phyloP scores from a whole-genome alignment of 768 basidiomycete species.

The Rubroboletus pulcherrimus region DNA sequence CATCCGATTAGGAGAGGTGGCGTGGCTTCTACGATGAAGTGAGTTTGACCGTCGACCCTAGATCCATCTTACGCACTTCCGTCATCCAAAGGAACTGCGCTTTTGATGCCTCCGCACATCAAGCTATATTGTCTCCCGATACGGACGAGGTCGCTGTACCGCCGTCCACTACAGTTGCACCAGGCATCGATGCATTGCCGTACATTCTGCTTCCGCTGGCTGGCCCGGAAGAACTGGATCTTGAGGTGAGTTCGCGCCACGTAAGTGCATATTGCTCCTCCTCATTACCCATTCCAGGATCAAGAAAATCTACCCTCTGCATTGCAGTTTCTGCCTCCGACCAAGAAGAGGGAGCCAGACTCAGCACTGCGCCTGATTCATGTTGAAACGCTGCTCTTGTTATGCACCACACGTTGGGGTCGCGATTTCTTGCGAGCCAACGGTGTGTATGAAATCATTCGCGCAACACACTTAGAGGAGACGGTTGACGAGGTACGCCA shows the following conservation, averaged over 20 bases:
- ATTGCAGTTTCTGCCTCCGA: constrained; percentile 83
- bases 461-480: constrained; percentile 75
- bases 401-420: constrained; percentile 88
- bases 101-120: constrained; percentile 66
- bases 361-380: constrained; percentile 71
- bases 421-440: constrained; percentile 73
- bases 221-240: constrained; percentile 91
- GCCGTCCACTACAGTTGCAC: constrained; percentile 53
- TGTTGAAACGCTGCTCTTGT: constrained; percentile 83
- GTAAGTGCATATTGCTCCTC: background rate
- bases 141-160: constrained; percentile 50
- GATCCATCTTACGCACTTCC: constrained; percentile 8
- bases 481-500: constrained; percentile 65
- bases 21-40: constrained; percentile 87
- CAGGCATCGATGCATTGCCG: constrained; percentile 82
- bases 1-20: constrained; percentile 86
- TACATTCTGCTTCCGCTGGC: constrained; percentile 87
- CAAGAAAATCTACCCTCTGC: constrained; percentile 82
- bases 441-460: constrained; percentile 85
- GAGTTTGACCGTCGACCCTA: constrained; percentile 14
- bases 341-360: constrained; percentile 83
- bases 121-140: constrained; percentile 68
- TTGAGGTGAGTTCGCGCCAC: constrained; percentile 56
- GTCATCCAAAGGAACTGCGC: constrained; percentile 62
- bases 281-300: constrained; percentile 48